Conservation (phyloP, 495 filamentous ascomycete species). For the Daldinia loculata region DNA sequence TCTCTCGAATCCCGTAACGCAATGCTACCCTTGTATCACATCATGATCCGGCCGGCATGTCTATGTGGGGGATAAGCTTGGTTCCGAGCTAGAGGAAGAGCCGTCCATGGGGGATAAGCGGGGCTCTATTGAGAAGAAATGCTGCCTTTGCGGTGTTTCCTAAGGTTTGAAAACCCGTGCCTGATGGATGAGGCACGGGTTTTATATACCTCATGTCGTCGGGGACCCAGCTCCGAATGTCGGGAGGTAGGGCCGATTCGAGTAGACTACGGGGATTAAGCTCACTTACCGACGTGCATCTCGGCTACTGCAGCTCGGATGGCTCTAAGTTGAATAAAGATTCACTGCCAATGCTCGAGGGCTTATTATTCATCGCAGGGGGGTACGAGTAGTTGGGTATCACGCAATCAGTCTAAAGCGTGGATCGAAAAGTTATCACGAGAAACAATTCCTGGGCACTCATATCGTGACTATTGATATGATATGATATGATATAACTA, state of each 20-base stretch:
- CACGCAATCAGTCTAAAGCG: background rate
- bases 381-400: background rate
- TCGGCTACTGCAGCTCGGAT: background rate
- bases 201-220: slow-evolving; percentile 22
- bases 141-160: slow-evolving; percentile 12
- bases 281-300: background rate
- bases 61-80: slow-evolving; percentile 24
- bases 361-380: background rate
- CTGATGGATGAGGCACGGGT: slow-evolving; percentile 24
- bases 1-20: background rate
- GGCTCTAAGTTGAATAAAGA: background rate
- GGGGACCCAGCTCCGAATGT: slow-evolving; percentile 2
- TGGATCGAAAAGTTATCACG: background rate
- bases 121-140: background rate
- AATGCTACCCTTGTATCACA: slow-evolving; percentile 30
- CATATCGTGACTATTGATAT: background rate
- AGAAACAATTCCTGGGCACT: background rate
- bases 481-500: background rate
- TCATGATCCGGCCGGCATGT: slow-evolving; percentile 4
- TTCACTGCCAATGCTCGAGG: background rate
- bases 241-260: background rate
- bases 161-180: slow-evolving; percentile 6
- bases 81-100: slow-evolving; percentile 13
- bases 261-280: background rate
- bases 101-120: slow-evolving; percentile 18